A percentile compares a stretch with the other conserved stretches of the same genome.
Evolutionary conservation across 2,329 filamentous ascomycete species (phyloP).

Genomic region (Beauveria caledonica): DNA sequence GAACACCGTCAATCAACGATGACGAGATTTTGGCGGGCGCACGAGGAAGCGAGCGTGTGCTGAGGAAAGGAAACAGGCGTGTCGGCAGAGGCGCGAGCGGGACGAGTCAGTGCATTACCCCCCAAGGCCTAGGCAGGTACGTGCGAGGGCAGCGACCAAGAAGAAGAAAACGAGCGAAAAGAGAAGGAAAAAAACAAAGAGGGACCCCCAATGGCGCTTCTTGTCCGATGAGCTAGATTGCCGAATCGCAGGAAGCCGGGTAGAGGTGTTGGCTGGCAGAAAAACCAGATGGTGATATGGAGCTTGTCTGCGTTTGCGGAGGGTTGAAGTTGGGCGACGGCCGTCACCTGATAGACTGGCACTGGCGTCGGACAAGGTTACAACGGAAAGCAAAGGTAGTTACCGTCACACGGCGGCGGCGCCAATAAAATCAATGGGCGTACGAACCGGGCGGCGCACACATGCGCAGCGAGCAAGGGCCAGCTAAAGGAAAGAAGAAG

Average conservation of each 20-base stretch:
- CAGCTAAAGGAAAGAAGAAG: too few species aligned
- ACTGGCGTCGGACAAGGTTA: not conserved
- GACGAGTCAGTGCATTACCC: slow-evolving; percentile 11
- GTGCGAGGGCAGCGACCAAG: not conserved
- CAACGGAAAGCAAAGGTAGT: not conserved
- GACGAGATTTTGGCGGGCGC: not conserved
- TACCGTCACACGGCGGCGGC: slow-evolving; percentile 3
- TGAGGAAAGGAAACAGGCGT: slow-evolving; percentile 1
- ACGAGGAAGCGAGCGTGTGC: not conserved
- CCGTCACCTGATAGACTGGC: slow-evolving; percentile 5
- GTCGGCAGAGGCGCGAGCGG: slow-evolving; percentile 2
- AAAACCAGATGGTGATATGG: not conserved
- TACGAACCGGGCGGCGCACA: not conserved
- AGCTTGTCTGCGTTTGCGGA: not conserved
- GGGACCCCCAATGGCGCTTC: not conserved
- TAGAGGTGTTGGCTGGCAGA: not conserved
- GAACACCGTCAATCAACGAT: not conserved
- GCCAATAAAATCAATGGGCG: not conserved
- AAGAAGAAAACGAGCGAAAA: not conserved
- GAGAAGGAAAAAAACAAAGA: not conserved
- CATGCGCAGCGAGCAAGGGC: not conserved
- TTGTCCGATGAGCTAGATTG: not conserved
- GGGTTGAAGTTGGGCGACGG: slow-evolving; percentile 2
- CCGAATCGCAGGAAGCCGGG: not conserved
- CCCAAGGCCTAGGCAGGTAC: not conserved